A percentile compares a stretch with the other conserved stretches of the same genome.
Evolutionary conservation across 2,329 filamentous ascomycete genomes (phyloP).

Genomic region (Penicillium griseofulvum): DNA sequence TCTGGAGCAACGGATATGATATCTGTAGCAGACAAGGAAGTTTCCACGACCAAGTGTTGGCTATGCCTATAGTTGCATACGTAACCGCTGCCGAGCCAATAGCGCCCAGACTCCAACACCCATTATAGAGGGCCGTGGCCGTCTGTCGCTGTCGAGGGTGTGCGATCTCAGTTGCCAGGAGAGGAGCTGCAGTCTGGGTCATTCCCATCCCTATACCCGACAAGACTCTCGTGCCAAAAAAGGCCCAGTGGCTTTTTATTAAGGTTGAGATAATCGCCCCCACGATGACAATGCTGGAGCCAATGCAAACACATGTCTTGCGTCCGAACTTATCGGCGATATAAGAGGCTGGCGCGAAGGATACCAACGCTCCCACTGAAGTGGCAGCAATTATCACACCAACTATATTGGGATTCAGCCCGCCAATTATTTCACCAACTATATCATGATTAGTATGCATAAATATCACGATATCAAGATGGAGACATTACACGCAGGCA

Average conservation of each 20-base stretch:
- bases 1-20: slow-evolving; percentile 47
- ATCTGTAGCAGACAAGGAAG: slow-evolving; percentile 57
- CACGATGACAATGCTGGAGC: slow-evolving; percentile 26
- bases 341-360: slow-evolving; percentile 20
- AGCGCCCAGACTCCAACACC: slow-evolving; percentile 19
- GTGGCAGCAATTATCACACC: slow-evolving; percentile 19
- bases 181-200: slow-evolving; percentile 25
- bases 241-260: slow-evolving; percentile 17
- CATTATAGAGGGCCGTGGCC: slow-evolving; percentile 28
- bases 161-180: slow-evolving; percentile 30
- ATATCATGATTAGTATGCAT: not conserved
- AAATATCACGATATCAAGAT: not conserved
- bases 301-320: slow-evolving; percentile 46
- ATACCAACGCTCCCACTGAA: slow-evolving; percentile 17
- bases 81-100: slow-evolving; percentile 12
- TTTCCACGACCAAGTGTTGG: slow-evolving; percentile 49
- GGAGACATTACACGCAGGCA: slow-evolving; percentile 14
- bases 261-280: slow-evolving; percentile 21
- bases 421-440: slow-evolving; percentile 13
- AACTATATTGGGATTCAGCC: slow-evolving; percentile 15
- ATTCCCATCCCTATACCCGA: slow-evolving; percentile 40
- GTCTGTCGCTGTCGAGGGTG: slow-evolving; percentile 29
- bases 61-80: slow-evolving; percentile 13
- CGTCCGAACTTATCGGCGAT: slow-evolving; percentile 46
- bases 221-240: slow-evolving; percentile 29